Conservation (phyloP, 345 rosid genomes). For the Erysimum cheiranthoides region DNA sequence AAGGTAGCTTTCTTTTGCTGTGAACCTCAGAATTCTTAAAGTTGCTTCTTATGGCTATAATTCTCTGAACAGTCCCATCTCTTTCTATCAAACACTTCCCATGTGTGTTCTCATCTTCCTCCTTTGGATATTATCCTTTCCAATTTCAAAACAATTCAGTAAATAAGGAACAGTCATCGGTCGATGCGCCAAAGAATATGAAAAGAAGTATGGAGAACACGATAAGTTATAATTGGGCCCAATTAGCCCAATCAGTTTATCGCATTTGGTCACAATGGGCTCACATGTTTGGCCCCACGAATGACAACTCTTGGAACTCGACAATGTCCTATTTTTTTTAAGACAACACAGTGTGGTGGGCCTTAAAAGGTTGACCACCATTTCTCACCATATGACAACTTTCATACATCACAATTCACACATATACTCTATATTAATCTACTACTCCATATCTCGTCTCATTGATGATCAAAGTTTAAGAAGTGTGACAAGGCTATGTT, state of each 20-base stretch:
- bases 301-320: conserved; percentile 25
- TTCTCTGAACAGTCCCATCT: conserved; percentile 49
- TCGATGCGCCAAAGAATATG: neutral
- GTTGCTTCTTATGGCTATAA: conserved; percentile 51
- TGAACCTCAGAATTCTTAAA: conserved; percentile 56
- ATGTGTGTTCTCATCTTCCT: conserved; percentile 27
- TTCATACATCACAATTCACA: conserved; percentile 9
- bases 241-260: conserved; percentile 30
- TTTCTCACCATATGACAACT: conserved; percentile 16
- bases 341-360: conserved; percentile 36
- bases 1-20: conserved; percentile 54
- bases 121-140: conserved; percentile 7
- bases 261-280: conserved; percentile 25
- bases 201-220: neutral
- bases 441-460: neutral
- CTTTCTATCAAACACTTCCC: conserved; percentile 23
- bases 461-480: neutral
- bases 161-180: neutral
- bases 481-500: no score
- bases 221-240: conserved; percentile 26
- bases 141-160: conserved; percentile 13
- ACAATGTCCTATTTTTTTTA: conserved; percentile 11
- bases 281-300: conserved; percentile 34
- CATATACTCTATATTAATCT: neutral
- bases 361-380: conserved; percentile 21